Percentiles rank a stretch among this genome's conserved stretches.
phyloP scores from a whole-genome alignment of 2,329 filamentous ascomycete genomes.

The Cordyceps militaris region DNA sequence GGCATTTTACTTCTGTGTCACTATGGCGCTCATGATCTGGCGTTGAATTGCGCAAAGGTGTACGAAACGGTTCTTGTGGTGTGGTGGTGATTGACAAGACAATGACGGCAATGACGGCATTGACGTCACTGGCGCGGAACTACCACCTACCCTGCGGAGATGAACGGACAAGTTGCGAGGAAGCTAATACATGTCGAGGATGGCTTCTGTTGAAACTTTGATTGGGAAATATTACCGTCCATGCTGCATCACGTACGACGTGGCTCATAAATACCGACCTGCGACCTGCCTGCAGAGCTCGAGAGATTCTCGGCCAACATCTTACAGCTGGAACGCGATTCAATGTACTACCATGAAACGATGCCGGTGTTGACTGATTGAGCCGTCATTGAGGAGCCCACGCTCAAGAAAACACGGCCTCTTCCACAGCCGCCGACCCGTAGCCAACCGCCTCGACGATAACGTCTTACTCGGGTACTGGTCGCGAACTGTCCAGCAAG shows the following conservation, averaged over 20 bases:
- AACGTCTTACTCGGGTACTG: slow-evolving; percentile 8
- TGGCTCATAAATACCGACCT: no score
- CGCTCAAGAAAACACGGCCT: slow-evolving; percentile 28
- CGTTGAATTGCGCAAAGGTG: neutral
- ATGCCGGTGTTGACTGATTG: slow-evolving; percentile 29
- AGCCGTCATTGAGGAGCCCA: slow-evolving; percentile 27
- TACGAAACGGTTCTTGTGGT: neutral
- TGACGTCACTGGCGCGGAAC: slow-evolving; percentile 18
- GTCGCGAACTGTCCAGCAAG: slow-evolving; percentile 33
- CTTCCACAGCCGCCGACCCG: slow-evolving; percentile 28
- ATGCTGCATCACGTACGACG: no score
- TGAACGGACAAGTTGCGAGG: slow-evolving; percentile 4
- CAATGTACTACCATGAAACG: neutral
- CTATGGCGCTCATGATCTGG: neutral
- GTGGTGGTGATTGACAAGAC: neutral
- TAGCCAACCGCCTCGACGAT: slow-evolving; percentile 23
- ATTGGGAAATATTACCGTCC: no score
- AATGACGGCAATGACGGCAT: neutral
- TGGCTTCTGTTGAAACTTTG: neutral
- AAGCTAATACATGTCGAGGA: neutral
- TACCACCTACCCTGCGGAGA: neutral
- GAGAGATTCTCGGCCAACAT: neutral
- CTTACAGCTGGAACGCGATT: neutral
- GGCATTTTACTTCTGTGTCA: neutral
- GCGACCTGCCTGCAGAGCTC: no score